Conservation (phyloP, 2,329 filamentous ascomycete species). For the Trichoderma harzianum region DNA sequence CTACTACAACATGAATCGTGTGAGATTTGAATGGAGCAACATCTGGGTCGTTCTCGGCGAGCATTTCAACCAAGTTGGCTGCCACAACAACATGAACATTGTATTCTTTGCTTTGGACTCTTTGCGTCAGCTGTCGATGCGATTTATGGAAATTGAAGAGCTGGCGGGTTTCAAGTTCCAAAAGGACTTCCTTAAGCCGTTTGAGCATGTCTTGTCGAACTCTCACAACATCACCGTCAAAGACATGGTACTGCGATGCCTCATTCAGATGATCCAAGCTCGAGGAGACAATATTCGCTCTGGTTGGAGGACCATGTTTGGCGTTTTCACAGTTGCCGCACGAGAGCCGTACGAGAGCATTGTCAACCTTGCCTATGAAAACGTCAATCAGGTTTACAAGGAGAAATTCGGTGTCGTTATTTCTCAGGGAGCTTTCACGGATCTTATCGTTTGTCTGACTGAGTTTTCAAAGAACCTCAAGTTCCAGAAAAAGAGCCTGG, state of each 20-base stretch:
- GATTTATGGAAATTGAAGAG: constrained; percentile 98
- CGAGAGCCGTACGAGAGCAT: constrained; percentile 91
- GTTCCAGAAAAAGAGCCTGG: constrained; percentile 97
- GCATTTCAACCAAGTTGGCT: constrained; percentile 97
- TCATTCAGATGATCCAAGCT: constrained; percentile 99
- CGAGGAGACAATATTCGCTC: constrained; percentile 95
- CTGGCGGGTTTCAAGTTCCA: constrained; percentile 99
- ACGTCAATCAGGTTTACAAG: constrained; percentile 93
- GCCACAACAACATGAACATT: constrained; percentile 91
- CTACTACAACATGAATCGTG: constrained; percentile 99
- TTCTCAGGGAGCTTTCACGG: constrained; percentile 92
- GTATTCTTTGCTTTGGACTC: constrained; percentile 98
- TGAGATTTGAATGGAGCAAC: constrained; percentile 96
- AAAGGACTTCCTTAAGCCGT: constrained; percentile 97
- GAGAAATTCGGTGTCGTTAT: constrained; percentile 95
- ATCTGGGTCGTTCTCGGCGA: constrained; percentile 98
- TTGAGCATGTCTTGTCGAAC: constrained; percentile 95
- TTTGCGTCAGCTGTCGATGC: constrained; percentile 91
- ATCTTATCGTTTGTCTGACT: constrained; percentile 92
- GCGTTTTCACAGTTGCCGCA: constrained; percentile 94
- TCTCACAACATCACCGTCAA: constrained; percentile 89
- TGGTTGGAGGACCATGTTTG: constrained; percentile 99
- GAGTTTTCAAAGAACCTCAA: constrained; percentile 98
- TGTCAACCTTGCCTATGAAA: constrained; percentile 94
- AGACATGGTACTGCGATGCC: constrained; percentile 91